Conservation (phyloP, 345 rosid genomes). For the Clarkia xantiana region DNA sequence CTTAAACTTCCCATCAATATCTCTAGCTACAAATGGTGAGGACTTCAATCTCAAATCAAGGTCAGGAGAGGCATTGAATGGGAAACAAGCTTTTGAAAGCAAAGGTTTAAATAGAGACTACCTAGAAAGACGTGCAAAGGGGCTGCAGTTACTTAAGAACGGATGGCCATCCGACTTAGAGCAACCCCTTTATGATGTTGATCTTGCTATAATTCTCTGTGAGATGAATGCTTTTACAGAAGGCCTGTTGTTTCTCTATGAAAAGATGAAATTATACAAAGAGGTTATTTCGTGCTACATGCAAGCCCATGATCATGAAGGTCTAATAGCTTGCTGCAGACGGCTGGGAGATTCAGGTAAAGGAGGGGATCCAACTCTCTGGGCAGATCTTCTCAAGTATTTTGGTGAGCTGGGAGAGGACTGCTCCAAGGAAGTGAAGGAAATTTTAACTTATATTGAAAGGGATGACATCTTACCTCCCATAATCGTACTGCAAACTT, state of each 20-base stretch:
- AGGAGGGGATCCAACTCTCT: slow-evolving; percentile 91
- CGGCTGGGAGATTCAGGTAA: slow-evolving; percentile 80
- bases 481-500: slow-evolving; percentile 80
- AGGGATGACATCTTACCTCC: slow-evolving; percentile 95
- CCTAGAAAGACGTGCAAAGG: slow-evolving; percentile 56
- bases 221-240: slow-evolving; percentile 85
- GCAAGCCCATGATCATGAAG: slow-evolving; percentile 93
- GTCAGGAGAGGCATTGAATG: slow-evolving; percentile 27
- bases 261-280: slow-evolving; percentile 90
- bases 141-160: slow-evolving; percentile 26
- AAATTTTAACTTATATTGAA: slow-evolving; percentile 76
- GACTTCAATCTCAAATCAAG: slow-evolving; percentile 29
- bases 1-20: slow-evolving; percentile 62
- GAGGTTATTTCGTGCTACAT: slow-evolving; percentile 97
- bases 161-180: slow-evolving; percentile 44
- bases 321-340: slow-evolving; percentile 92
- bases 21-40: slow-evolving; percentile 33
- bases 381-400: slow-evolving; percentile 96
- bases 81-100: slow-evolving; percentile 22
- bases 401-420: slow-evolving; percentile 98
- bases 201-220: slow-evolving; percentile 88
- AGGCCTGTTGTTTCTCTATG: slow-evolving; percentile 78
- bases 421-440: slow-evolving; percentile 93
- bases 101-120: slow-evolving; percentile 23
- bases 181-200: slow-evolving; percentile 90